Evolutionary conservation across 1,284 basidiomycete genomes (phyloP), one percentile per base, ranked within the genome.

Genomic region (Neonothopanus nambi): DNA sequence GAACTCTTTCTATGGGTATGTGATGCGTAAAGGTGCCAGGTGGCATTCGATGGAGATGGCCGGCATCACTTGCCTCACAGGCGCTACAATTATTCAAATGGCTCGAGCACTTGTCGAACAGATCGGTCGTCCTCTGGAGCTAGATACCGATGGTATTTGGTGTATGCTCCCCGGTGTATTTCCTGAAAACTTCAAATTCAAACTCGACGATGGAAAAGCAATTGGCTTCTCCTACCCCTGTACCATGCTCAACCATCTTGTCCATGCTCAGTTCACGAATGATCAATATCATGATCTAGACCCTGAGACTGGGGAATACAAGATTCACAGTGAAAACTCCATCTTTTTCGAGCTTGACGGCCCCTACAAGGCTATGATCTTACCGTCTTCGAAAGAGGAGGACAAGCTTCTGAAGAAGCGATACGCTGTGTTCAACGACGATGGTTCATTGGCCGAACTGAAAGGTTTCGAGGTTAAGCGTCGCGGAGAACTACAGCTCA

Each of bases 11-110:
- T 99, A 99, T 70, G 97, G 97, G 45, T 99, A 99, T 66, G 97
- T 99, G 70, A 99, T 99, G 97, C 88, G 96, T 36, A 99, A 99
- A 69, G 97, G 97, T 54, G 97, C 97, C 15, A 82, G 97, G 20
- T 99, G 97, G 97, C 96, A 99, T 72, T 98, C 95, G 36, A 99
- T 99, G 97, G 97, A 99, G 76, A 99, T 99, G 97, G 97, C 97
- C 0, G 97, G 97, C 18, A 98, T 99, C 63, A 99, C 97, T 8
- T 99, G 97, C 74, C 76, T 99, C 45, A 99, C 97, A 0, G 97
- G 97, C n/a, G 95, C 97, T 5, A 93, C 86, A 3, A 99, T 99
- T 74, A 99, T 99, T 63, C 97, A 99, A 70, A 96, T 99, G 94
- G 97, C 97, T n/a, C 86, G 97, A 36, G 91, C 96, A 58, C 79